Base-by-base conservation (phyloP, 164 flowering plant species). In the Hamamelis virginiana region DNA sequence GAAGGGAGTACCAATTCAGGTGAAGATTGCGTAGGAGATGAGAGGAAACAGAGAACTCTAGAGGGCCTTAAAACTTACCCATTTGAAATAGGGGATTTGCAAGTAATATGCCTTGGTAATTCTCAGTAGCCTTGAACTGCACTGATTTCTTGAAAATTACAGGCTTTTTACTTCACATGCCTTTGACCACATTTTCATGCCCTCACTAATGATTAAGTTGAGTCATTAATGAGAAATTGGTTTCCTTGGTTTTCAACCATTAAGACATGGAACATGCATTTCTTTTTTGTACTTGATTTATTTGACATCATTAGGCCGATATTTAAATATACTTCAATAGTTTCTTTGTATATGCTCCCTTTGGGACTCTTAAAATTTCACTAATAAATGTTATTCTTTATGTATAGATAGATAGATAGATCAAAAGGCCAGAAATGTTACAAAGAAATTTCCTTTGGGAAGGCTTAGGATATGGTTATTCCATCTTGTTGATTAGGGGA, bases 51-150 rank as follows among this genome's bases (percentile, higher is more conserved):
- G 48, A 65, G 70, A 63, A n/a, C 68, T 55, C 47, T 58, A 14
- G 71, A 72, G 12, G 66, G 69, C 43, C 64, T 52, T 41, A 56
- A 67, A 57, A 68, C 65, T 65, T 79, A 72, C 67, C 90, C 90
- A 9, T 73, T 82, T 70, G 78, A 77, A 70, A 51, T 80, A 4
- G 91, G 90, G 45, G 88, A 86, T 78, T 75, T 90, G 77, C 74
- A 80, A 76, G 82, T 89, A 63, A 61, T 84, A 70, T 81, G 78
- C 76, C 80, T 90, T 69, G 96, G 96, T 89, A 78, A 78, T 62
- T 79, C 23, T 72, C 50, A 46, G 50, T 46, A 46, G 16, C 11
- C 11, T 46, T 46, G 50, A 46, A 46, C 50, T 4, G 50, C 50
- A 4, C 13, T 46, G 13, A 12, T 14, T 46, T 46, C 50, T 14